Evolutionary conservation across 2,329 filamentous ascomycete genomes (phyloP), one percentile per base, ranked within the genome.

Genomic region (Colletotrichum higginsianum): DNA sequence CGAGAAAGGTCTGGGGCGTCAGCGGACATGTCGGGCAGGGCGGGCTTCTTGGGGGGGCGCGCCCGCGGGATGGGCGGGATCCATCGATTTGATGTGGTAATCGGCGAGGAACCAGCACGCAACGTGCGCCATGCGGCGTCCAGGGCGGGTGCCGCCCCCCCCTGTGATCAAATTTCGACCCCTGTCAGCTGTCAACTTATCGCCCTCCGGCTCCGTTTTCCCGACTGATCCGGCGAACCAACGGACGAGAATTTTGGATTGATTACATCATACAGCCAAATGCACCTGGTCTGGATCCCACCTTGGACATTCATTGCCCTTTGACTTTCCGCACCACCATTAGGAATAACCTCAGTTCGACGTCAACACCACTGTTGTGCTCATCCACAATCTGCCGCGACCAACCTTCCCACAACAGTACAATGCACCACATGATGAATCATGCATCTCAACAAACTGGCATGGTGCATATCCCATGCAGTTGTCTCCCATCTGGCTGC

Each of bases 61-160:
- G 42, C 26, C 26, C 26, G 5, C 53, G 60, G 57, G 35, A 60
- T 56, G 42, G 58, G 67, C 67, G 61, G 66, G 53, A 69, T 53
- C 53, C 44, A 49, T 55, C 15, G 16, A 61, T 38, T 49, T 60
- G 61, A 56, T 69, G 66, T 66, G 67, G 57, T 69, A 66, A 69
- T 69, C 66, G 52, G 61, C 61, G 52, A 26, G 57, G 11, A 58
- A 16, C 23, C n/a, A 44, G 38, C 21, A 44, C 23, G n/a, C 40
- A 6, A 40, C n/a, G 21, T 26, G 55, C 55, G 38, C 44, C 26
- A 18, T 11, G 42, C 21, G 35, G 35, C 35, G 35, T 3, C 35
- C 35, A 38, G 30, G n/a, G 23, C 35, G 38, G 56, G 21, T 40
- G 13, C 15, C n/a, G 2, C 23, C 13, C 16, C 44, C 26, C 40